Evolutionary conservation across 2,329 filamentous ascomycete species (phyloP).

Genomic region (Ceratocystis smalleyi): DNA sequence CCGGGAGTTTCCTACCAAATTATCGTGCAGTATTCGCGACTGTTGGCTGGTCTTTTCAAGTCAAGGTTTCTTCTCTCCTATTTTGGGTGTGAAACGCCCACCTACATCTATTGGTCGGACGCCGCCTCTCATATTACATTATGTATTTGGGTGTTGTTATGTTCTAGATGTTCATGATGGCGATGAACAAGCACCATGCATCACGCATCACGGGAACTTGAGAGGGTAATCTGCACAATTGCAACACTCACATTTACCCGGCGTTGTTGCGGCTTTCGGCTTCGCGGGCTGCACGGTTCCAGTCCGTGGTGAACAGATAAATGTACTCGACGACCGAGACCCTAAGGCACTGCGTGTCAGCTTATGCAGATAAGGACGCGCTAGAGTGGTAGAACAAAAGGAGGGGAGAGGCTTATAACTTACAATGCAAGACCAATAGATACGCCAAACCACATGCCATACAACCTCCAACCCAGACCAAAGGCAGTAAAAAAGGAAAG

Average conservation of each 20-base stretch:
- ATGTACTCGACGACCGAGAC: slow-evolving; percentile 39
- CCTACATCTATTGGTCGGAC: too few species aligned
- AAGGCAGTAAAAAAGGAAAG: slow-evolving; percentile 68
- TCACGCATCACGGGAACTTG: not conserved
- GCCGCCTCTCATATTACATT: too few species aligned
- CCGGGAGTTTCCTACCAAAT: too few species aligned
- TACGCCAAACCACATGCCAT: slow-evolving; percentile 68
- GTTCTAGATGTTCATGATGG: not conserved
- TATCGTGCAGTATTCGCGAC: too few species aligned
- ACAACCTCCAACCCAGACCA: slow-evolving; percentile 57
- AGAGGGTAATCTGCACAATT: not conserved
- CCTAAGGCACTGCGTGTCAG: slow-evolving; percentile 23
- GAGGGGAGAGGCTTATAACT: slow-evolving; percentile 22
- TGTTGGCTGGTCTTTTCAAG: too few species aligned
- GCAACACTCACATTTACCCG: slow-evolving; percentile 22
- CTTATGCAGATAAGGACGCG: not conserved
- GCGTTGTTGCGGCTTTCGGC: slow-evolving; percentile 36
- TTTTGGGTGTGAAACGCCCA: too few species aligned
- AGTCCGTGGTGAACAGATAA: slow-evolving; percentile 37
- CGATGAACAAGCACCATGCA: not conserved
- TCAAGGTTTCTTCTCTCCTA: too few species aligned
- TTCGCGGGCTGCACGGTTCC: slow-evolving; percentile 38
- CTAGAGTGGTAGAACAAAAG: too few species aligned
- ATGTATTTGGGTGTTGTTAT: too few species aligned
- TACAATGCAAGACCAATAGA: slow-evolving; percentile 53